Conservation (phyloP, 2,329 filamentous ascomycete species). For the Penicillium sp. region DNA sequence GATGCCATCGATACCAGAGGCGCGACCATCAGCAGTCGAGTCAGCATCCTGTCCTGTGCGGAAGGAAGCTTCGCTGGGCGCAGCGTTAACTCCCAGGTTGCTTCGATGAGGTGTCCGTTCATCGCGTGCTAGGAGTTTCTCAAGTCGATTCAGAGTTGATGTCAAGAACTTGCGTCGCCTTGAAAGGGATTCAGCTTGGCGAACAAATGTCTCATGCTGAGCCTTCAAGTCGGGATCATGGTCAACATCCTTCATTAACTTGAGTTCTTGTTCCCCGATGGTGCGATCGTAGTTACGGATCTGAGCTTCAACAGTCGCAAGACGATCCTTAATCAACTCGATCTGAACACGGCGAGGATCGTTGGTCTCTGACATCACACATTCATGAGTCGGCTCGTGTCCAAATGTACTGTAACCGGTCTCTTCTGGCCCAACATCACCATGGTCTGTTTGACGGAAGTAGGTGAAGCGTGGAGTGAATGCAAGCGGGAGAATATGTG, state of each 20-base stretch:
- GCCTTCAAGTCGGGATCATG: slow-evolving; percentile 45
- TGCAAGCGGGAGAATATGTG: slow-evolving; percentile 87
- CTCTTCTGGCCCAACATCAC: slow-evolving; percentile 70
- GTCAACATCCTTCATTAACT: slow-evolving; percentile 56
- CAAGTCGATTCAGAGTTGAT: slow-evolving; percentile 58
- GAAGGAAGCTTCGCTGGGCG: slow-evolving; percentile 26
- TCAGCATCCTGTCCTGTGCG: slow-evolving; percentile 36
- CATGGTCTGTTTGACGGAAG: slow-evolving; percentile 93
- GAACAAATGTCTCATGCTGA: slow-evolving; percentile 52
- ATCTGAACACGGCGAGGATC: slow-evolving; percentile 87
- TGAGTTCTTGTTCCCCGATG: slow-evolving; percentile 73
- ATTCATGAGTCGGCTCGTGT: slow-evolving; percentile 88
- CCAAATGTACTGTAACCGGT: slow-evolving; percentile 87
- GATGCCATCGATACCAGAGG: slow-evolving; percentile 54
- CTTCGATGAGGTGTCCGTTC: slow-evolving; percentile 54
- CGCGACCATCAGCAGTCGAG: slow-evolving; percentile 56
- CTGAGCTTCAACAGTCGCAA: slow-evolving; percentile 76
- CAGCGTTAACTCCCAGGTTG: slow-evolving; percentile 19
- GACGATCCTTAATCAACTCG: slow-evolving; percentile 76
- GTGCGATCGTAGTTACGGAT: slow-evolving; percentile 71
- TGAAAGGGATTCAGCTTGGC: slow-evolving; percentile 58
- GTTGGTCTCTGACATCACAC: slow-evolving; percentile 88
- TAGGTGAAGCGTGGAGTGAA: slow-evolving; percentile 96
- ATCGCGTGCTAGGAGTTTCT: slow-evolving; percentile 47
- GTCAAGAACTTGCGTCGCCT: slow-evolving; percentile 61